Percentiles rank a stretch among this genome's conserved stretches.
Conservation (phyloP, 352 stramenopile genomes). For the Nothophytophthora sp. region DNA sequence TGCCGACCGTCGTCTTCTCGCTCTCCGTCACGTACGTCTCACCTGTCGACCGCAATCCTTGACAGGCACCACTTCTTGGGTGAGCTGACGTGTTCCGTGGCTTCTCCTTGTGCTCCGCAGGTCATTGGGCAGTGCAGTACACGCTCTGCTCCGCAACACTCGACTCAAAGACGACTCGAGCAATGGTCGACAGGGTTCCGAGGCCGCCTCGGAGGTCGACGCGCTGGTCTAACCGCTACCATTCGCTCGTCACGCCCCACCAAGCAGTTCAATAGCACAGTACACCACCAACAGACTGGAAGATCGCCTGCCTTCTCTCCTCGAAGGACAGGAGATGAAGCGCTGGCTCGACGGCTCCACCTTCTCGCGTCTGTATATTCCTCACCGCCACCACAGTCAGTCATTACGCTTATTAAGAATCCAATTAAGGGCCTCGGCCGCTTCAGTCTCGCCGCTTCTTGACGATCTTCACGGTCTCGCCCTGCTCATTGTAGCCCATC, state of each 20-base stretch:
- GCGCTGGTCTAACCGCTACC: conserved; percentile 39
- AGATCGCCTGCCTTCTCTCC: no score
- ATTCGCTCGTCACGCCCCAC: background rate
- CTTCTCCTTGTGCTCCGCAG: conserved; percentile 13
- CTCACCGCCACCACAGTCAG: conserved; percentile 7
- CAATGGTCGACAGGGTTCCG: conserved; percentile 14
- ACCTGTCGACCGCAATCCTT: conserved; percentile 21
- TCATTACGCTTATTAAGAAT: conserved; percentile 37
- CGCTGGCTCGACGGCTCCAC: conserved; percentile 13
- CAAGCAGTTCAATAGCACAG: conserved; percentile 17
- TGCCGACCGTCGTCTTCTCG: conserved; percentile 69
- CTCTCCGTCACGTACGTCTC: conserved; percentile 58
- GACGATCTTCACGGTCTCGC: conserved; percentile 67
- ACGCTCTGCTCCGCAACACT: conserved; percentile 67
- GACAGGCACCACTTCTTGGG: no score
- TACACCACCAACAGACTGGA: background rate
- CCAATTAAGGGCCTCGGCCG: conserved; percentile 6
- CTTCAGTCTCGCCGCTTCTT: conserved; percentile 36
- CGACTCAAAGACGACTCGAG: conserved; percentile 69
- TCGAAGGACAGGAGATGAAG: background rate
- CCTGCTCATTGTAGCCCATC: conserved; percentile 85
- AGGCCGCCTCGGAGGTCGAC: conserved; percentile 25
- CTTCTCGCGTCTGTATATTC: conserved; percentile 13
- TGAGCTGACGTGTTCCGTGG: conserved; percentile 2
- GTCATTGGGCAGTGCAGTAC: conserved; percentile 41